Evolutionary conservation across 23 red algal species (phyloP).

Genomic region (Agarophyton chilense): DNA sequence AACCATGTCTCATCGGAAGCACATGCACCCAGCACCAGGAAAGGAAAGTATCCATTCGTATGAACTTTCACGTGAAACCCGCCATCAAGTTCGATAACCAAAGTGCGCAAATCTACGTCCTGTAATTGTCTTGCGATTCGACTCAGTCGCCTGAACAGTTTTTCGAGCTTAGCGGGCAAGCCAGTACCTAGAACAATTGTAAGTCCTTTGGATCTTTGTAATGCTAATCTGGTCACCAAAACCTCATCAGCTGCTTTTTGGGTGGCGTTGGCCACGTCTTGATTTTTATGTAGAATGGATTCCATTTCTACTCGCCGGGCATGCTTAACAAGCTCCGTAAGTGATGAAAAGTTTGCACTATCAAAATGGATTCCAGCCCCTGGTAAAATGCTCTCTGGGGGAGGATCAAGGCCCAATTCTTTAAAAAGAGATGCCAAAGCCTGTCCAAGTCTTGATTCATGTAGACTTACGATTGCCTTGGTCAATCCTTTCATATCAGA

Average conservation of each 20-base stretch:
- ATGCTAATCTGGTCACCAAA: conserved; percentile 1
- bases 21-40: conserved; percentile 37
- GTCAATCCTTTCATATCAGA: background rate
- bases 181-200: conserved; percentile 31
- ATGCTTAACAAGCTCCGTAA: conserved; percentile 33
- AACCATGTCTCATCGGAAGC: conserved; percentile 39
- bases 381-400: conserved; percentile 16
- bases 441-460: conserved; percentile 37
- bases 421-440: conserved; percentile 41
- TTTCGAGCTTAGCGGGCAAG: conserved; percentile 32
- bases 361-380: background rate
- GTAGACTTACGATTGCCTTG: conserved; percentile 39
- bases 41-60: conserved; percentile 37
- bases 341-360: background rate
- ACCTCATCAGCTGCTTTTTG: conserved; percentile 19
- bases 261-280: background rate
- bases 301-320: conserved; percentile 31
- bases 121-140: conserved; percentile 8
- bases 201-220: conserved; percentile 30
- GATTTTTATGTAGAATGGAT: background rate
- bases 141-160: conserved; percentile 5
- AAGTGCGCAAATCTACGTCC: conserved; percentile 15
- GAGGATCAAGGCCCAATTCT: conserved; percentile 21
- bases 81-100: conserved; percentile 44
- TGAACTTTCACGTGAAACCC: conserved; percentile 40